Evolutionary conservation across 495 filamentous ascomycete species (phyloP).

Genomic region (Annulohypoxylon bovei): DNA sequence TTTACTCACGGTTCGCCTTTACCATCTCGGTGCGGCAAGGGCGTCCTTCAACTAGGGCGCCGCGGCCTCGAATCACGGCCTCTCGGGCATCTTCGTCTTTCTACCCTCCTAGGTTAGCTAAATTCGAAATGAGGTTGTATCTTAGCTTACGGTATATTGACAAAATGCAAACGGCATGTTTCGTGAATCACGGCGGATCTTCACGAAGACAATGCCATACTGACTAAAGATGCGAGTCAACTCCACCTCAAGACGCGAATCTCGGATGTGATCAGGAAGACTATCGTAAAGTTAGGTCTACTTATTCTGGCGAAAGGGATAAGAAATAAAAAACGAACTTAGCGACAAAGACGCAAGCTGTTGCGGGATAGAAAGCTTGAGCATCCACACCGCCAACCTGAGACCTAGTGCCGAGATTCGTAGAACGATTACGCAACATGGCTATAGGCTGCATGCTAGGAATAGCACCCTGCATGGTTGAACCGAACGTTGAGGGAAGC

Average conservation of each 20-base stretch:
- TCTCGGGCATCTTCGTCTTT: slow-evolving; percentile 56
- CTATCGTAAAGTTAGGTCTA: slow-evolving; percentile 39
- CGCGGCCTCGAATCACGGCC: slow-evolving; percentile 59
- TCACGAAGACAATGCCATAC: slow-evolving; percentile 68
- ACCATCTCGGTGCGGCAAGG: slow-evolving; percentile 66
- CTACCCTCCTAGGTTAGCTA: slow-evolving; percentile 37
- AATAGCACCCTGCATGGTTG: slow-evolving; percentile 28
- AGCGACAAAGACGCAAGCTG: slow-evolving; percentile 70
- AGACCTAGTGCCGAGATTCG: slow-evolving; percentile 12
- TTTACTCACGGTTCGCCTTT: slow-evolving; percentile 64
- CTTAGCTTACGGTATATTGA: slow-evolving; percentile 66
- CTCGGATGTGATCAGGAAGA: slow-evolving; percentile 55
- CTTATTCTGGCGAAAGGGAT: not conserved
- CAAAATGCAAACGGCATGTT: slow-evolving; percentile 72
- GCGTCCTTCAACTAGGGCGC: slow-evolving; percentile 63
- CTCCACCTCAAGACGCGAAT: slow-evolving; percentile 61
- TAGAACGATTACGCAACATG: slow-evolving; percentile 12
- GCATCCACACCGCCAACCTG: slow-evolving; percentile 57
- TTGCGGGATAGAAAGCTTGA: slow-evolving; percentile 64
- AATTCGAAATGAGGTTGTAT: not conserved
- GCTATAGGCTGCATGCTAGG: slow-evolving; percentile 6
- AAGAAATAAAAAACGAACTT: slow-evolving; percentile 61
- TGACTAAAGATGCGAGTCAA: slow-evolving; percentile 61
- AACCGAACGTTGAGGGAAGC: not conserved
- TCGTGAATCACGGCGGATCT: slow-evolving; percentile 66